Conservation (phyloP, 2,329 filamentous ascomycete species). For the Fusarium foetens region DNA sequence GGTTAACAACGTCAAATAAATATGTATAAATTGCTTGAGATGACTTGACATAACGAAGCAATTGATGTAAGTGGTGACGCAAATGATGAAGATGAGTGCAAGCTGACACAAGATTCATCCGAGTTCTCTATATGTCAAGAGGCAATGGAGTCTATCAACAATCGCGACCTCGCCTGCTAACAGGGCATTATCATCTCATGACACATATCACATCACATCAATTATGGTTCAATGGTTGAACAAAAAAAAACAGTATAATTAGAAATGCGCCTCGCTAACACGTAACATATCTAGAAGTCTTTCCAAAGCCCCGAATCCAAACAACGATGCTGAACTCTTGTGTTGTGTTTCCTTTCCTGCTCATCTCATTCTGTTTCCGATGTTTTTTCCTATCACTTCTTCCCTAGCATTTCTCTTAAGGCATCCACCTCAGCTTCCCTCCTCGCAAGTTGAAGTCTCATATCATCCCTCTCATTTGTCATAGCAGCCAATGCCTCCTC, state of each 20-base stretch:
- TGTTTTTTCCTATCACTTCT: slow-evolving; percentile 28
- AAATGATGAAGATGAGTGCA: not conserved
- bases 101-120: not conserved
- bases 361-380: slow-evolving; percentile 31
- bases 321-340: not conserved
- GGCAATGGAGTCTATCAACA: slow-evolving; percentile 43
- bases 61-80: not conserved
- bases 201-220: not conserved
- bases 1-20: not conserved
- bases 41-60: not conserved
- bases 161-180: slow-evolving; percentile 37
- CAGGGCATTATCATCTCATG: slow-evolving; percentile 31
- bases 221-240: not conserved
- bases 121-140: slow-evolving; percentile 33
- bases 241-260: slow-evolving; percentile 13
- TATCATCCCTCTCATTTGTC: slow-evolving; percentile 69
- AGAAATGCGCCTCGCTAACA: slow-evolving; percentile 20
- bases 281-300: slow-evolving; percentile 18
- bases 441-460: slow-evolving; percentile 70
- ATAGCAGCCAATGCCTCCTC: slow-evolving; percentile 68
- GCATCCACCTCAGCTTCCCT: slow-evolving; percentile 73
- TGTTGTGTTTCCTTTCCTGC: not conserved
- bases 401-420: slow-evolving; percentile 61
- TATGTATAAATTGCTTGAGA: not conserved
- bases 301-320: slow-evolving; percentile 23